Evolutionary conservation across 2,329 filamentous ascomycete genomes (phyloP).

Genomic region (Achaetomium macrosporum): DNA sequence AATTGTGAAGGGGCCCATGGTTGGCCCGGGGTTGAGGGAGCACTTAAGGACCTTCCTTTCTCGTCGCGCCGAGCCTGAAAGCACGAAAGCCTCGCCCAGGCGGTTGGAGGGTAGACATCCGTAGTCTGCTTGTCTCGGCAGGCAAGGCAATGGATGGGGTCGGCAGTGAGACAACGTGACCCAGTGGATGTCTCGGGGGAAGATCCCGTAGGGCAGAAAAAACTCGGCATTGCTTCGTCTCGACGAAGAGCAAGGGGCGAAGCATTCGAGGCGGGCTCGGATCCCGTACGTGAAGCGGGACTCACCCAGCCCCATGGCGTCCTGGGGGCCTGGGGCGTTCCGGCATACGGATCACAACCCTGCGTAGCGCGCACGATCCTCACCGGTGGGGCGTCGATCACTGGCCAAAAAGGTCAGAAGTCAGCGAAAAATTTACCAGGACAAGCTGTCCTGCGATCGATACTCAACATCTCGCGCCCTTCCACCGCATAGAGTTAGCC

Average conservation of each 20-base stretch:
- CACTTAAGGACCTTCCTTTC: conserved; percentile 23
- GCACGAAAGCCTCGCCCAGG: conserved; percentile 3
- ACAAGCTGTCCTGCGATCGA: background rate
- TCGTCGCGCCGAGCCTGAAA: conserved; percentile 17
- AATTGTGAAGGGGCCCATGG: conserved; percentile 5
- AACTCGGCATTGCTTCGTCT: conserved; percentile 6
- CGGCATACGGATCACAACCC: conserved; percentile 2
- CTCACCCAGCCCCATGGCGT: conserved; percentile 2
- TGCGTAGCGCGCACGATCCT: conserved; percentile 5
- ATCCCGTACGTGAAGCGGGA: conserved; percentile 1
- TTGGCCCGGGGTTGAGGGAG: conserved; percentile 5
- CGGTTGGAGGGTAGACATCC: background rate
- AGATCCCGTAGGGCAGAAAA: conserved; percentile 10
- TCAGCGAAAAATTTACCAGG: conserved; percentile 1
- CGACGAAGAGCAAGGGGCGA: background rate
- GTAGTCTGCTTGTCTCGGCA: background rate
- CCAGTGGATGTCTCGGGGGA: conserved; percentile 11
- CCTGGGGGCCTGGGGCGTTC: background rate
- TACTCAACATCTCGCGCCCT: background rate
- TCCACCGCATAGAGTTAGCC: background rate
- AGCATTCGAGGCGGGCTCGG: background rate
- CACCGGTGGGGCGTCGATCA: conserved; percentile 12
- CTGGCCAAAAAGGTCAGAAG: background rate
- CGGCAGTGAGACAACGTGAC: conserved; percentile 5
- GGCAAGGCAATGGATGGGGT: background rate